These are phyloP conservation scores for Senna tora DNA, from an alignment of 306 rosid species.

Conservation along the genomic window DNA sequence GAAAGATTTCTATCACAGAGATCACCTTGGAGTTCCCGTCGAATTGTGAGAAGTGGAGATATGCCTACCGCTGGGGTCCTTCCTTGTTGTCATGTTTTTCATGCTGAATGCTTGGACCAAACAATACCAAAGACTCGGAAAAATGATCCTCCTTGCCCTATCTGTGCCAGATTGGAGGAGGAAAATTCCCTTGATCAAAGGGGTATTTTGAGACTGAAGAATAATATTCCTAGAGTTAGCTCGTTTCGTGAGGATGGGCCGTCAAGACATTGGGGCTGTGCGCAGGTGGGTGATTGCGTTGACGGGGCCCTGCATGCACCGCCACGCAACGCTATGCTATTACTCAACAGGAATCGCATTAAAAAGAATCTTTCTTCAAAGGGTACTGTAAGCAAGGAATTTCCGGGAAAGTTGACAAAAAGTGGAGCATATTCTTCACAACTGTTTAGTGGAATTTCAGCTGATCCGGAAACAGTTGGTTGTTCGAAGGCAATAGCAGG, in stretches of 20 bases:
- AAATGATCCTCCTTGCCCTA: constrained; percentile 81
- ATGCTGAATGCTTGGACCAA: constrained; percentile 91
- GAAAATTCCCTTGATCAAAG: constrained; percentile 58
- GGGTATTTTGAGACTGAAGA: constrained; percentile 49
- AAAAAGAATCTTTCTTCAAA: constrained; percentile 69
- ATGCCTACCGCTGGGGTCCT: constrained; percentile 87
- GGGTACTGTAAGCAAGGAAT: constrained; percentile 61
- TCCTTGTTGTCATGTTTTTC: constrained; percentile 78
- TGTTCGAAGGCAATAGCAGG: constrained; percentile 59
- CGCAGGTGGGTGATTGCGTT: constrained; percentile 72
- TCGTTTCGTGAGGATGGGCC: constrained; percentile 61
- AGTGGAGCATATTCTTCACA: constrained; percentile 55
- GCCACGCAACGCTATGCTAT: constrained; percentile 56
- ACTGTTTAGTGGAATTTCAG: constrained; percentile 52
- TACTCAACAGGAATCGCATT: constrained; percentile 65
- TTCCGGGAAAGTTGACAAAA: constrained; percentile 68
- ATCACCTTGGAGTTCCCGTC: constrained; percentile 86
- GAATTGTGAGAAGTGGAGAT: constrained; percentile 87
- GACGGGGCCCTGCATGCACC: constrained; percentile 76
- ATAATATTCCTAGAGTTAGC: constrained; percentile 54
- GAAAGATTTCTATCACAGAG: constrained; percentile 75
- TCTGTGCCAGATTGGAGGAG: constrained; percentile 62
- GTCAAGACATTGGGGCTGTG: constrained; percentile 75
- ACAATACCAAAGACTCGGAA: constrained; percentile 65
- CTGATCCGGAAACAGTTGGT: constrained; percentile 56